Conservation (phyloP, 148 eudicot species). For the Vaccinium corymbosum region DNA sequence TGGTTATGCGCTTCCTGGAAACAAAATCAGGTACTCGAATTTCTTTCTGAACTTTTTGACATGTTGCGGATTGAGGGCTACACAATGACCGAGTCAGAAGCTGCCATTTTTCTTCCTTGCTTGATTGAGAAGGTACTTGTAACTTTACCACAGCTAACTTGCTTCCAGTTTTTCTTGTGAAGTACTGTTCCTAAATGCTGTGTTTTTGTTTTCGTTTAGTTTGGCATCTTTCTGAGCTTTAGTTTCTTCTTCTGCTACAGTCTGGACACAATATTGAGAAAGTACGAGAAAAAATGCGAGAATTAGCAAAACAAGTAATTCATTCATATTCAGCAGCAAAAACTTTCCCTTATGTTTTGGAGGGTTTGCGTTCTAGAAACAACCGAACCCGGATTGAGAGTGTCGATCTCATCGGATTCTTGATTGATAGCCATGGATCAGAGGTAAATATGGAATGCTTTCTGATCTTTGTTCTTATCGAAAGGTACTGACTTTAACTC, state of each 20-base stretch:
- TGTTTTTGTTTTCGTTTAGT: background rate
- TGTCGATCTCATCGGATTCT: constrained; percentile 77
- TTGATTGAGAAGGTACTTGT: constrained; percentile 77
- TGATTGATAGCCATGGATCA: constrained; percentile 74
- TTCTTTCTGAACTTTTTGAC: constrained; percentile 86
- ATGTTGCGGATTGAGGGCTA: constrained; percentile 77
- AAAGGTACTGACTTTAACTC: background rate
- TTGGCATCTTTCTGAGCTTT: constrained; percentile 2
- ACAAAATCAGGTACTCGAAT: constrained; percentile 72
- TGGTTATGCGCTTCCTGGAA: background rate
- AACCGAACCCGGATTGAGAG: constrained; percentile 87
- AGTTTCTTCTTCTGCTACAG: constrained; percentile 37
- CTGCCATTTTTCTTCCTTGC: constrained; percentile 85
- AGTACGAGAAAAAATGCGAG: constrained; percentile 83
- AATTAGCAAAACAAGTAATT: constrained; percentile 68
- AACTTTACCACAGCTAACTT: background rate
- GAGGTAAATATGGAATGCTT: constrained; percentile 44
- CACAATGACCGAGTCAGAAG: constrained; percentile 86
- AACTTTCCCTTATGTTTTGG: constrained; percentile 74
- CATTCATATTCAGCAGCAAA: constrained; percentile 75
- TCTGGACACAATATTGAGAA: constrained; percentile 95
- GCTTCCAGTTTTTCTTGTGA: constrained; percentile 5
- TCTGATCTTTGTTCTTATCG: background rate
- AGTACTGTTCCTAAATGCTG: background rate
- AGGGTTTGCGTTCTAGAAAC: constrained; percentile 88